Conservation (phyloP, 2,329 filamentous ascomycete species). For the Pseudogymnoascus sp. region DNA sequence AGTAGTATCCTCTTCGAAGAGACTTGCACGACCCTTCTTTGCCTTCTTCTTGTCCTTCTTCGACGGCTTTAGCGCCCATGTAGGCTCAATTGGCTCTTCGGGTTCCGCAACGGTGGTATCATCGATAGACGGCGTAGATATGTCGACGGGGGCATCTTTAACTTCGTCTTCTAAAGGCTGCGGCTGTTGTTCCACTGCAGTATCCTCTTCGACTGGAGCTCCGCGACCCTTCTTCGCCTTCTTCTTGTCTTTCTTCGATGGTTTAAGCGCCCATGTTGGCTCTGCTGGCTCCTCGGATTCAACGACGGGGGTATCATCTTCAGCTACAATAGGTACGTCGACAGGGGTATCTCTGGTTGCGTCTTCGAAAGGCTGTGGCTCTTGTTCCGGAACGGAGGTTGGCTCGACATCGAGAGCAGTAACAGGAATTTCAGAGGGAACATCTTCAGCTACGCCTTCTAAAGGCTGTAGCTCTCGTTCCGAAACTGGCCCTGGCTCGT, state of each 20-base stretch:
- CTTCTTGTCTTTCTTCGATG: constrained; percentile 33
- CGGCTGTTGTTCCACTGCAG: not conserved
- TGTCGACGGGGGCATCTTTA: not conserved
- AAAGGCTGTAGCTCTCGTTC: not conserved
- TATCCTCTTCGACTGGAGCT: not conserved
- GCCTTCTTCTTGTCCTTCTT: constrained; percentile 34
- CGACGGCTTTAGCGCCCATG: constrained; percentile 12
- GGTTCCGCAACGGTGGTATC: not conserved
- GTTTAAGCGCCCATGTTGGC: not conserved
- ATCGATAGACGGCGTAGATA: not conserved
- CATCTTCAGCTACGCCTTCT: not conserved
- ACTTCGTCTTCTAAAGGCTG: not conserved
- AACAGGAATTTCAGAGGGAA: not conserved
- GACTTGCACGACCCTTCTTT: not conserved
- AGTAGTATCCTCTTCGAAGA: not conserved
- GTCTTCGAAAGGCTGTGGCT: constrained; percentile 11
- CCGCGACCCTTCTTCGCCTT: constrained; percentile 12
- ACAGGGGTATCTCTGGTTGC: not conserved
- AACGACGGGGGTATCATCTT: not conserved
- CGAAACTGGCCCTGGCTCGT: not conserved
- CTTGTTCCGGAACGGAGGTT: not conserved
- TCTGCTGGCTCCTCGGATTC: not conserved
- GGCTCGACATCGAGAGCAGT: not conserved
- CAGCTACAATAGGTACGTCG: constrained; percentile 3
- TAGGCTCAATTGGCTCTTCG: not conserved